Percentiles rank a stretch among this genome's conserved stretches.
phyloP scores from a whole-genome alignment of 2,329 filamentous ascomycete species.

The Microsporum ferrugineum region DNA sequence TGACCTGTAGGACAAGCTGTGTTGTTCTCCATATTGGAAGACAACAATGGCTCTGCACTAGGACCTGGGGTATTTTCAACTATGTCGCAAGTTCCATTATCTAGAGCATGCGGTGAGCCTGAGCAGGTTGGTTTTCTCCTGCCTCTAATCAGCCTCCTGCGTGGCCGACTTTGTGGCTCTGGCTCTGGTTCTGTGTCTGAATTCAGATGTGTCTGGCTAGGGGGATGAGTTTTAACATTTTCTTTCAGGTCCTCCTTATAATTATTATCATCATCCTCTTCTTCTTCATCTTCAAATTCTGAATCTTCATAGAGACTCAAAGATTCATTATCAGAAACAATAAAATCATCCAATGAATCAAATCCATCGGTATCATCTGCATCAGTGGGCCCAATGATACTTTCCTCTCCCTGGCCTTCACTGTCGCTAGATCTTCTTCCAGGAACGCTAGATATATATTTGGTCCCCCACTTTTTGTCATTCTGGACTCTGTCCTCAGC shows the following conservation, averaged over 20 bases:
- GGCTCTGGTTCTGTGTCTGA: background rate
- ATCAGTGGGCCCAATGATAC: constrained; percentile 10
- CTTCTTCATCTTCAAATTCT: constrained; percentile 7
- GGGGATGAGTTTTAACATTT: constrained; percentile 16
- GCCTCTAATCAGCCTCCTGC: constrained; percentile 27
- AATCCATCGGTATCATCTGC: constrained; percentile 22
- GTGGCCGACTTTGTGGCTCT: constrained; percentile 13
- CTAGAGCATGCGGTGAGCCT: background rate
- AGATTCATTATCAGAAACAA: constrained; percentile 32
- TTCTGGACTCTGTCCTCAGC: background rate
- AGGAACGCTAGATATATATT: background rate
- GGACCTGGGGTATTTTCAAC: background rate
- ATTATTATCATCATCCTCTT: too few relatives aligned
- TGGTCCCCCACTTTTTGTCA: background rate
- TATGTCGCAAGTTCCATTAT: background rate
- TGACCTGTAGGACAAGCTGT: background rate
- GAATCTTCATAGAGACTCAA: constrained; percentile 26
- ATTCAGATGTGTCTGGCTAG: constrained; percentile 1
- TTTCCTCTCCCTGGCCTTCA: background rate
- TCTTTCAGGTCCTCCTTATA: constrained; percentile 21
- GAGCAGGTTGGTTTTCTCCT: constrained; percentile 12
- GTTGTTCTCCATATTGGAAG: background rate
- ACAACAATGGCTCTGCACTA: background rate
- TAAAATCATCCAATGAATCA: constrained; percentile 31
- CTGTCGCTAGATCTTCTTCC: background rate